These are phyloP conservation scores for Immersiella caudata DNA, from an alignment of 495 filamentous ascomycete species.

Conservation along the genomic window DNA sequence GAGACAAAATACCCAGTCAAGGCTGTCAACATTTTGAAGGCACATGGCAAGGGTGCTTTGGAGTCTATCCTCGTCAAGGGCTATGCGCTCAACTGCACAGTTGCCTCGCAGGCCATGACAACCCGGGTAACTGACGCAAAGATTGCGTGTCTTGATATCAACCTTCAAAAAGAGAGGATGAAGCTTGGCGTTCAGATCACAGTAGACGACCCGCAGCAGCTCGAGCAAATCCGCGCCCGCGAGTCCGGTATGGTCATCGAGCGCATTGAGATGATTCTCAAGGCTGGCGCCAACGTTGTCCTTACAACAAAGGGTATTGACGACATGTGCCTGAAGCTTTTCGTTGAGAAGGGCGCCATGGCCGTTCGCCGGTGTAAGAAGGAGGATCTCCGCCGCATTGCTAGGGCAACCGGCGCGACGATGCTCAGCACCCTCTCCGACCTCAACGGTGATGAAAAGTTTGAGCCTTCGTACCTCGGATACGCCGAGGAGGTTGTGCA, in stretches of 20 bases:
- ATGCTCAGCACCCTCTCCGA: conserved; percentile 91
- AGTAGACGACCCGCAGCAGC: conserved; percentile 92
- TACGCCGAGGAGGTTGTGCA: conserved; percentile 93
- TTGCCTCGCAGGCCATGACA: conserved; percentile 97
- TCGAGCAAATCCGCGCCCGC: conserved; percentile 93
- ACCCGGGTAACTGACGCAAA: conserved; percentile 92
- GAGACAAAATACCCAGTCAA: conserved; percentile 98
- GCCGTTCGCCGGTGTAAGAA: conserved; percentile 97
- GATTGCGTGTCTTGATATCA: conserved; percentile 97
- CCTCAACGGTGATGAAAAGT: conserved; percentile 96
- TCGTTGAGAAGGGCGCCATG: conserved; percentile 95
- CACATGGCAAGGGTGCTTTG: conserved; percentile 86
- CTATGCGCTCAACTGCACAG: conserved; percentile 98
- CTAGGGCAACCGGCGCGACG: conserved; percentile 93
- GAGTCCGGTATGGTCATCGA: conserved; percentile 93
- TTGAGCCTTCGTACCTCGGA: conserved; percentile 85
- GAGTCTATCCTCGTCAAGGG: conserved; percentile 94
- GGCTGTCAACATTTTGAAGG: conserved; percentile 97
- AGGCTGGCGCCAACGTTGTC: conserved; percentile 94
- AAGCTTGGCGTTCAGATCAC: conserved; percentile 98
- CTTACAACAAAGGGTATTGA: conserved; percentile 99
- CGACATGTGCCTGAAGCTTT: conserved; percentile 90
- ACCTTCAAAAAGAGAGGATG: conserved; percentile 98
- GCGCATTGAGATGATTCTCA: conserved; percentile 94
- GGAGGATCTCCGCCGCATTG: conserved; percentile 94